These are phyloP conservation scores for Calonectria pseudoreteaudii DNA, from an alignment of 2,329 filamentous ascomycete species.

Conservation along the genomic window DNA sequence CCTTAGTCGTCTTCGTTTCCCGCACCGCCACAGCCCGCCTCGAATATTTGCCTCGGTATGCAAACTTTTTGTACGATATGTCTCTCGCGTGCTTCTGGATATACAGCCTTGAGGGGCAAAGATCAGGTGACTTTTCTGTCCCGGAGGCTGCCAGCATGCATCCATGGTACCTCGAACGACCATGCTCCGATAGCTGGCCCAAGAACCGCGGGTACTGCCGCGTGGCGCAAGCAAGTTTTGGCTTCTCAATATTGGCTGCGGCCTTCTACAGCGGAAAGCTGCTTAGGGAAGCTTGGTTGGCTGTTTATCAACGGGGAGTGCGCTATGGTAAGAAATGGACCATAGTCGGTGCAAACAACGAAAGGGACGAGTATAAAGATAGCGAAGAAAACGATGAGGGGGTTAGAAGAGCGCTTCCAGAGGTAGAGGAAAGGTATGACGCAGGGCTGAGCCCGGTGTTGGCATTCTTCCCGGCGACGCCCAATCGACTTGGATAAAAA, in stretches of 20 bases:
- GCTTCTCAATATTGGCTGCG: slow-evolving; percentile 34
- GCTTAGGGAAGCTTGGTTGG: slow-evolving; percentile 22
- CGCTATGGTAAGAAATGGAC: background rate
- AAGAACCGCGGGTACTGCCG: slow-evolving; percentile 31
- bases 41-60: slow-evolving; percentile 38
- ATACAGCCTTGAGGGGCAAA: slow-evolving; percentile 35
- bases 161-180: slow-evolving; percentile 43
- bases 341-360: background rate
- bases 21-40: slow-evolving; percentile 39
- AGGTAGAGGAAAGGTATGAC: slow-evolving; percentile 5
- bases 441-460: slow-evolving; percentile 46
- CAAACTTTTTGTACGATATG: slow-evolving; percentile 44
- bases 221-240: slow-evolving; percentile 37
- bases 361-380: slow-evolving; percentile 19
- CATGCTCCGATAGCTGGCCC: slow-evolving; percentile 35
- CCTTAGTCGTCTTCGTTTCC: slow-evolving; percentile 41
- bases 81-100: slow-evolving; percentile 45
- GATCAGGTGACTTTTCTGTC: slow-evolving; percentile 41
- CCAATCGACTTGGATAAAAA: background rate
- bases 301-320: slow-evolving; percentile 26
- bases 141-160: slow-evolving; percentile 35
- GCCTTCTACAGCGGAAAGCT: slow-evolving; percentile 33
- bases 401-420: background rate
- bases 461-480: slow-evolving; percentile 45
- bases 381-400: slow-evolving; percentile 14